These are phyloP conservation scores for Skeletonema potamos DNA, from an alignment of 108 stramenopile species.

Conservation along the genomic window DNA sequence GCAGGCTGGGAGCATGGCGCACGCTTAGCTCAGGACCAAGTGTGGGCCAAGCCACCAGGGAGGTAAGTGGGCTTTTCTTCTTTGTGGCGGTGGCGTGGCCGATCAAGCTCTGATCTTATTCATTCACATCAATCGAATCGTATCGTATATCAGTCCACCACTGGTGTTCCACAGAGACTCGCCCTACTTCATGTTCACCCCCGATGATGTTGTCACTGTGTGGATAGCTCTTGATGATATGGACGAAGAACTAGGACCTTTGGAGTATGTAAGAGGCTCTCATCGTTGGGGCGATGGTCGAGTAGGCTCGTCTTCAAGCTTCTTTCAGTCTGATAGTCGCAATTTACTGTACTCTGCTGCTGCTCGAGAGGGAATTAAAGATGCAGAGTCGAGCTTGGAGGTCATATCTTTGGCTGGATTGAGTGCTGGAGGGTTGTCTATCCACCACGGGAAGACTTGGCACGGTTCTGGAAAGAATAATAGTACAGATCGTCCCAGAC, in stretches of 20 bases:
- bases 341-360: conserved; percentile 60
- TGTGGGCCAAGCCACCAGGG: conserved; percentile 82
- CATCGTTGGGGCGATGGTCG: conserved; percentile 74
- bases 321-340: conserved; percentile 57
- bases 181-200: conserved; percentile 85
- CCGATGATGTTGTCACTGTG: conserved; percentile 72
- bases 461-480: conserved; percentile 76
- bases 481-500: conserved; percentile 46
- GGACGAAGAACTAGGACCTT: conserved; percentile 72
- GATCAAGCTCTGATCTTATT: too few relatives aligned
- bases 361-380: conserved; percentile 43
- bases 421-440: conserved; percentile 60
- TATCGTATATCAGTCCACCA: too few relatives aligned
- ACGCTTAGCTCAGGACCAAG: conserved; percentile 82
- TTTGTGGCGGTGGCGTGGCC: too few relatives aligned
- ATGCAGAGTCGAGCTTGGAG: conserved; percentile 33
- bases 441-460: conserved; percentile 82
- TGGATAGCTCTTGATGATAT: conserved; percentile 88
- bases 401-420: conserved; percentile 69
- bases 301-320: conserved; percentile 57
- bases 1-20: conserved; percentile 72
- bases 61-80: too few relatives aligned
- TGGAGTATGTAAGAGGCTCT: conserved; percentile 76
- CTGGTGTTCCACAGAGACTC: conserved; percentile 84
- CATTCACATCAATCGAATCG: too few relatives aligned